Evolutionary conservation across 2,329 filamentous ascomycete genomes (phyloP), one percentile per base, ranked within the genome.

Genomic region (Sarocladium oryzae): DNA sequence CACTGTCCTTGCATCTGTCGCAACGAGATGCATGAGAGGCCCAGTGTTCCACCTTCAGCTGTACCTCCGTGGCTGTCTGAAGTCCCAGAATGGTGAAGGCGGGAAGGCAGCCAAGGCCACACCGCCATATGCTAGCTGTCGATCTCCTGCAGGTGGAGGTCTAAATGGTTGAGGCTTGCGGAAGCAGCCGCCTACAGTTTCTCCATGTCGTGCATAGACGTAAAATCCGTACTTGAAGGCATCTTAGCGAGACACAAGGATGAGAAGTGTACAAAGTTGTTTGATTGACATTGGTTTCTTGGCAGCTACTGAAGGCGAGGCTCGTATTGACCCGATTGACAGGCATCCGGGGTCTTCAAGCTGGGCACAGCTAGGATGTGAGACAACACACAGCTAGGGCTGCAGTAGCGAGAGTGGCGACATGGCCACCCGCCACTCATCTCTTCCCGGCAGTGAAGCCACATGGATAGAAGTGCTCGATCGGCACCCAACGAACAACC

Each of bases 21-120:
- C n/a, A n/a, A n/a, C n/a, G n/a, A n/a, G n/a, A n/a, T n/a, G 21
- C 2, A 38, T 36, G 11, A 36, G 16, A 24, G 26, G 30, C 20
- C 24, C 46, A 18, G n/a, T 26, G 24, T 23, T 36, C 21, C 28
- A 24, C n/a, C 20, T 32, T 50, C 32, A 37, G 13, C 30, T 24
- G 21, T 50, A 24, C n/a, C 16, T 20, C 20, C 21, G 40, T 43
- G 40, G 40, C 40, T 43, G 40, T 43, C 40, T 43, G 40, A 43
- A 43, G 9, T 20, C 40, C 23, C n/a, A 43, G 21, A 26, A 26
- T 28, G 23, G 40, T 15, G 21, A 26, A n/a, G 40, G 40, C 40
- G 11, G 15, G 21, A n/a, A 20, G 21, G 21, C 21, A 16, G 40
- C 40, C 21, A 43, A 43, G 40, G n/a, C n/a, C 23, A 26, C 40